A percentile compares a stretch with the other conserved stretches of the same genome.
Evolutionary conservation across 2,329 filamentous ascomycete species (phyloP).

Genomic region (Fusarium sp.): DNA sequence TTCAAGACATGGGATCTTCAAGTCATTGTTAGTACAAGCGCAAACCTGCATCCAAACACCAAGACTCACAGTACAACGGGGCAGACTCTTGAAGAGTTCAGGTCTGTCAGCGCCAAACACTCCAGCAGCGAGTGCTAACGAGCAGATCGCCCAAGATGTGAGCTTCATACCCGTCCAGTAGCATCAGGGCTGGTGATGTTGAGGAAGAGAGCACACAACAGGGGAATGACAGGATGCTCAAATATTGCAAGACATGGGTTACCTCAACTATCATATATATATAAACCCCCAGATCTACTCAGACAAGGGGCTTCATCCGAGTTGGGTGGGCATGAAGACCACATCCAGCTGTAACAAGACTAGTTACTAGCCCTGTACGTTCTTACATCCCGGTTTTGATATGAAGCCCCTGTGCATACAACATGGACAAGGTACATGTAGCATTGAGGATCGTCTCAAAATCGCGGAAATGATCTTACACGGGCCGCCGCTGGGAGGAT

Average conservation of each 20-base stretch:
- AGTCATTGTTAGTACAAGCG: neutral
- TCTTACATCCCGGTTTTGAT: constrained; percentile 16
- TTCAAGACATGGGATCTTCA: constrained; percentile 16
- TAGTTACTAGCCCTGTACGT: constrained; percentile 6
- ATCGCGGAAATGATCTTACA: constrained; percentile 18
- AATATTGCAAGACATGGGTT: neutral
- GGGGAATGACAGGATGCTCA: neutral
- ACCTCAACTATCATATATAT: constrained; percentile 8
- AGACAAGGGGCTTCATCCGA: constrained; percentile 10
- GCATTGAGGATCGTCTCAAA: constrained; percentile 27
- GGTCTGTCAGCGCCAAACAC: constrained; percentile 13
- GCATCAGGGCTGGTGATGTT: constrained; percentile 20
- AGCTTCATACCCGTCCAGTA: constrained; percentile 33
- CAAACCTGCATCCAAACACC: neutral
- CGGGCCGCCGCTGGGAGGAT: neutral
- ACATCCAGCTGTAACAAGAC: constrained; percentile 22
- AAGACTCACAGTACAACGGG: constrained; percentile 19
- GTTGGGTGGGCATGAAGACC: constrained; percentile 13
- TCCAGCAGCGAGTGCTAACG: constrained; percentile 21
- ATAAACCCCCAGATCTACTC: constrained; percentile 13
- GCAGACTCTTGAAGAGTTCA: constrained; percentile 20
- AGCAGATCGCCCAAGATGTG: constrained; percentile 29
- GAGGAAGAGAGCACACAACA: neutral
- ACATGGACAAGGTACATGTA: constrained; percentile 6
- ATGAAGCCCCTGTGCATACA: neutral